Base-by-base conservation (phyloP, 495 filamentous ascomycete species). In the Copromyces sp. region DNA sequence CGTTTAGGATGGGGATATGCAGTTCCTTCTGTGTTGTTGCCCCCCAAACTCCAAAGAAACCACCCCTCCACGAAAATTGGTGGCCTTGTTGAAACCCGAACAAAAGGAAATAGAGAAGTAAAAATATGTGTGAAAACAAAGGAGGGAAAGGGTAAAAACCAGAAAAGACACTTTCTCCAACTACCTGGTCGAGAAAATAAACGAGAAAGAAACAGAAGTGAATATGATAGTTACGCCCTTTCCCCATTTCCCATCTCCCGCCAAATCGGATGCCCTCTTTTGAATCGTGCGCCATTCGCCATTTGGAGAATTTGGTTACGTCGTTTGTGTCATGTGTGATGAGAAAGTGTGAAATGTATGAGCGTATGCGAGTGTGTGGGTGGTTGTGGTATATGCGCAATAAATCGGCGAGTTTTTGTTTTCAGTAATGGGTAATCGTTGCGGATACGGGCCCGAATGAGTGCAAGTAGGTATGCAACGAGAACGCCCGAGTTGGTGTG, bases 271-370 rank as follows among this genome's bases (percentile, higher is more conserved):
- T 80, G 77, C 78, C 77, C 73, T 80, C 74, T 80, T 80, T 79
- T 76, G 72, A 65, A 76, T 77, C 74, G 77, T 80, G 75, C 79
- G 79, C 79, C 79, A 77, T 80, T 79, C 79, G 76, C 79, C 78
- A 72, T 70, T 41, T 73, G 71, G 73, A 73, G 75, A 74, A 78
- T 68, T 69, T 71, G 74, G 76, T 72, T 74, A 75, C 77, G 71
- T 77, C 70, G 53, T 65, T 74, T 47, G 71, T 73, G 70, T 71
- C 70, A 53, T 65, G 45, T 47, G 72, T 53, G 37, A 47, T 70
- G 24, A 68, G 53, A 68, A 72, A 70, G 73, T 65, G 14, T 65
- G 29, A 65, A 65, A 65, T 65, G 29, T 37, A 65, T 65, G 53
- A 65, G 53, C 53, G 53, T 61, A 65, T 65, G 53, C 53, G 53